Base-by-base conservation (phyloP, 1,139 yeast genomes). In the Zygosaccharomyces sapae region DNA sequence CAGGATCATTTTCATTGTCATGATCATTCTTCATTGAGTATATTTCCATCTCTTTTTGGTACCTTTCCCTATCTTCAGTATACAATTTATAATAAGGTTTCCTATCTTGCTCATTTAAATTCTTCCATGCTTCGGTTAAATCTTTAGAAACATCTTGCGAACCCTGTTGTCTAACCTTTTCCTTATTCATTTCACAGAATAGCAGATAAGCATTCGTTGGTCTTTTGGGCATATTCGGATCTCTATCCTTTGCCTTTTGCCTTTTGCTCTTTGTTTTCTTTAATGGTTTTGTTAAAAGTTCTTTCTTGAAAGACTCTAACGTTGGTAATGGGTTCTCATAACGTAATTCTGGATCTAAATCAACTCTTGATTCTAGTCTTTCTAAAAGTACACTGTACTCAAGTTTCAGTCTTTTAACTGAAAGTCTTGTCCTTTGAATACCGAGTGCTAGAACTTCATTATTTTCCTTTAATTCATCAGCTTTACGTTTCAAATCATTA, bases 161-260 rank as follows among this genome's bases (percentile, higher is more conserved):
- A 1, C 82, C 83, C 42, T 67, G 68, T 51, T 81, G 75, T 55
- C 79, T 80, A 41, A 87, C 77, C 45, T 78, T 73, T 45, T 86
- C 96, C 66, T 87, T 86, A 61, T 87, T 94, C 70, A 79, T 70
- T 52, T 89, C 97, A 69, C 97, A 89, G 63, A 86, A 89, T 49
- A 87, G 78, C 53, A 88, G 72, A 61, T 89, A 88, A 8, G 96
- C 95, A 66, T 89, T 89, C 5, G 95, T 84, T 12, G 96, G 96
- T 57, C 95, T 75, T 58, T 86, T 86, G 12, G 97, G 96, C 59
- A 84, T 75, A 56, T 81, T 83, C 3, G 95, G 96, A 64, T 86
- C 95, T 59, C 89, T 77, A 24, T 51, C 71, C 52, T 55, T 62
- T 7, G 53, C 55, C 46, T 51, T 70, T 45, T 57, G 68, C 37